Evolutionary conservation across 345 rosid genomes (phyloP).

Genomic region (Linum lewisii): DNA sequence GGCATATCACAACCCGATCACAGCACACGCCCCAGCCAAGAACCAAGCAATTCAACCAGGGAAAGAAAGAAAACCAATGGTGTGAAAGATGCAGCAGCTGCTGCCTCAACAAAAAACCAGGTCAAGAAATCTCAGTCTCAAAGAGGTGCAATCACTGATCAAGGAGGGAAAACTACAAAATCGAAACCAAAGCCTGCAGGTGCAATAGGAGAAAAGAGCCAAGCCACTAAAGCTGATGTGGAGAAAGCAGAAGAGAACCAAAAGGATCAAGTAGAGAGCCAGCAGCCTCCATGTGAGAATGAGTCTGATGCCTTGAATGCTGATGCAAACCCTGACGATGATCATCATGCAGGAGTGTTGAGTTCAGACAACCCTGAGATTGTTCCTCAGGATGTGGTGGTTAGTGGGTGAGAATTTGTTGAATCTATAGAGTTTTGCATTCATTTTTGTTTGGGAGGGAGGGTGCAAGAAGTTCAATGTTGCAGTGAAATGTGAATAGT

Average conservation of each 20-base stretch:
- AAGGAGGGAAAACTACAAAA: conserved; percentile 23
- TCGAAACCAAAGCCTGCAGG: conserved; percentile 30
- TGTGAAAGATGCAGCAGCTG: conserved; percentile 16
- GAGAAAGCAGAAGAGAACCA: conserved; percentile 29
- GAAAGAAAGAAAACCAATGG: conserved; percentile 24
- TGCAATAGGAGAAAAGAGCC: conserved; percentile 7
- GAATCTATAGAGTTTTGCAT: conserved; percentile 13
- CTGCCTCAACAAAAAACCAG: not conserved
- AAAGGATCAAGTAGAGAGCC: too few species aligned
- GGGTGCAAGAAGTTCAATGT: too few species aligned
- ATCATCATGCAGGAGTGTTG: conserved; percentile 18
- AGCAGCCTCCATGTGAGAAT: too few species aligned
- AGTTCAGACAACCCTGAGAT: conserved; percentile 36
- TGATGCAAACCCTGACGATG: conserved; percentile 20
- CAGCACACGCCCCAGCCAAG: conserved; percentile 26
- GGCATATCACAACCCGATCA: conserved; percentile 28
- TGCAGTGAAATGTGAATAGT: too few species aligned
- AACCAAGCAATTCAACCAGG: conserved; percentile 24
- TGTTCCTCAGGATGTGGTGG: conserved; percentile 44
- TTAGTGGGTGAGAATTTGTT: conserved; percentile 44
- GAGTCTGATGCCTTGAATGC: conserved; percentile 15
- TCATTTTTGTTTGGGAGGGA: not conserved
- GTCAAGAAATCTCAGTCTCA: too few species aligned
- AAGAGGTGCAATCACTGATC: too few species aligned
- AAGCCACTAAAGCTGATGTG: conserved; percentile 13